Evolutionary conservation across 306 rosid species (phyloP).

Genomic region (Hippophae tibetana): DNA sequence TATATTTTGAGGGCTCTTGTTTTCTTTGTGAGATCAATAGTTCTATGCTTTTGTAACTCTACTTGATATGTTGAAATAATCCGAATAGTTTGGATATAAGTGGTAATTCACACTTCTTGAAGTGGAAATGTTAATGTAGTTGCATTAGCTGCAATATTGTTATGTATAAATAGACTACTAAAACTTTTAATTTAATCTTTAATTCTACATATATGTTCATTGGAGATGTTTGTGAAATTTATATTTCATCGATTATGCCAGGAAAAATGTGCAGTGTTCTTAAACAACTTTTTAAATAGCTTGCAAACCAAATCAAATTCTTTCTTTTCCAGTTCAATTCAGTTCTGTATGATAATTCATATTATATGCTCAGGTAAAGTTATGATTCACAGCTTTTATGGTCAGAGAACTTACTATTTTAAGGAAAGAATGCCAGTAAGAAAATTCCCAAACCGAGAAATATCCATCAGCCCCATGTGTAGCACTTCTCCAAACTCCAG

Average conservation of each 20-base stretch:
- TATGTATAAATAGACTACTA: no score
- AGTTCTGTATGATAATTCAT: conserved; percentile 3
- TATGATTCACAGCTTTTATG: conserved; percentile 28
- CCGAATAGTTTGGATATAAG: no score
- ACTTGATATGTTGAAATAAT: no score
- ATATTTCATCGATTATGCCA: background rate
- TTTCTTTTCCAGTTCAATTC: conserved; percentile 6
- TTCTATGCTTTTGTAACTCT: no score
- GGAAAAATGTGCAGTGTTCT: background rate
- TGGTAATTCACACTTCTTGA: no score
- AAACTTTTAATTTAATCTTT: background rate
- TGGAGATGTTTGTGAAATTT: background rate
- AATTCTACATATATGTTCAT: background rate
- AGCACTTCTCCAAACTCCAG: conserved; percentile 49
- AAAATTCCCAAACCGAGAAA: conserved; percentile 18
- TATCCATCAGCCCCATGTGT: conserved; percentile 27
- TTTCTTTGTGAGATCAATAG: no score
- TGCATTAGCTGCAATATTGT: no score
- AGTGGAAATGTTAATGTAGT: no score
- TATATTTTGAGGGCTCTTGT: no score
- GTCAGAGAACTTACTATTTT: conserved; percentile 21
- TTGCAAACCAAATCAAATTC: conserved; percentile 2
- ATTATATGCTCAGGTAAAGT: conserved; percentile 31
- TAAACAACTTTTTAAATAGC: background rate
- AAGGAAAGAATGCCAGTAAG: conserved; percentile 20